Conservation (phyloP, 2,329 filamentous ascomycete species). For the Tolypocladium capitatum region DNA sequence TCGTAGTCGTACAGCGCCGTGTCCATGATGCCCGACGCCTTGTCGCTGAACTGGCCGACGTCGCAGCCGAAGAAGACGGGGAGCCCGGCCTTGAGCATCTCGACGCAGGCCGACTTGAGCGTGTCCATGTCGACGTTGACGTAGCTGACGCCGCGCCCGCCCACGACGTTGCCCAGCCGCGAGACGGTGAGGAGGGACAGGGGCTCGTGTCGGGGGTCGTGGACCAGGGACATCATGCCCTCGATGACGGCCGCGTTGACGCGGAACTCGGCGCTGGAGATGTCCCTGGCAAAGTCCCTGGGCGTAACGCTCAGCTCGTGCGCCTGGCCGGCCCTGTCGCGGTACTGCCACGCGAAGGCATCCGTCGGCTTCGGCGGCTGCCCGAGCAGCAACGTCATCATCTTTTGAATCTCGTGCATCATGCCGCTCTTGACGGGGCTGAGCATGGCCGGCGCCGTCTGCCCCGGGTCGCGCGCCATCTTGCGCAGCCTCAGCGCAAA, state of each 20-base stretch:
- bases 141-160: slow-evolving; percentile 63
- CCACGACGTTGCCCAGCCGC: slow-evolving; percentile 69
- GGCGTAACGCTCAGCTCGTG: slow-evolving; percentile 53
- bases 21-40: slow-evolving; percentile 63
- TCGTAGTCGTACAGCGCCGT: slow-evolving; percentile 63
- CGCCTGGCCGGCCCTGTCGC: slow-evolving; percentile 53
- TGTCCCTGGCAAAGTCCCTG: slow-evolving; percentile 55
- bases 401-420: slow-evolving; percentile 65
- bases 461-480: slow-evolving; percentile 25
- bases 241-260: slow-evolving; percentile 48
- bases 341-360: slow-evolving; percentile 69
- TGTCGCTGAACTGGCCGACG: slow-evolving; percentile 70
- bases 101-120: slow-evolving; percentile 61
- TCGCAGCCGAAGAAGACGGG: slow-evolving; percentile 86
- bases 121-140: slow-evolving; percentile 65
- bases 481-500: slow-evolving; percentile 61
- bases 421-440: slow-evolving; percentile 54
- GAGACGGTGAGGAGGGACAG: slow-evolving; percentile 62
- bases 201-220: slow-evolving; percentile 71
- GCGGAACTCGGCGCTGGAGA: slow-evolving; percentile 46
- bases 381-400: slow-evolving; percentile 72
- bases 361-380: slow-evolving; percentile 58
- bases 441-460: slow-evolving; percentile 21
- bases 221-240: slow-evolving; percentile 65
- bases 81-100: slow-evolving; percentile 64